Evolutionary conservation across 2,329 filamentous ascomycete species (phyloP).

Genomic region (Helotiales sp.): DNA sequence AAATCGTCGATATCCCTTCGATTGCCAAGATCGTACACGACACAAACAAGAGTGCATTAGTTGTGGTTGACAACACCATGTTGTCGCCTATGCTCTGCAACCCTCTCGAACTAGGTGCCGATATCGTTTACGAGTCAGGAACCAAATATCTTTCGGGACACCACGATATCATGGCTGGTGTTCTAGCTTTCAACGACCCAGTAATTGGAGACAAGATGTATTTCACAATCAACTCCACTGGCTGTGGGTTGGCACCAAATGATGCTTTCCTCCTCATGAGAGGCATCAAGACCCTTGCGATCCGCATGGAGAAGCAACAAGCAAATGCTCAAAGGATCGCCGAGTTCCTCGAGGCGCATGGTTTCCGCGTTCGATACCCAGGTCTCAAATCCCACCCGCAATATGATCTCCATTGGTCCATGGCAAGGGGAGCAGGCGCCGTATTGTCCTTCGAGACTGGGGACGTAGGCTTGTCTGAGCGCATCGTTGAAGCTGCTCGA

Average conservation of each 20-base stretch:
- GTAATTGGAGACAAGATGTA: slow-evolving; percentile 86
- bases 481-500: slow-evolving; percentile 90
- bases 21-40: slow-evolving; percentile 80
- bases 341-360: slow-evolving; percentile 85
- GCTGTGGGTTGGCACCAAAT: slow-evolving; percentile 91
- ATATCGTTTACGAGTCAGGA: slow-evolving; percentile 96
- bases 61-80: slow-evolving; percentile 99
- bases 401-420: slow-evolving; percentile 94
- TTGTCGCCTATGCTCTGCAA: slow-evolving; percentile 93
- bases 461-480: slow-evolving; percentile 79
- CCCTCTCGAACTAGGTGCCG: slow-evolving; percentile 90
- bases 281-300: slow-evolving; percentile 93
- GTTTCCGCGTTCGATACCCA: slow-evolving; percentile 94
- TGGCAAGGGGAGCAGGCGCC: slow-evolving; percentile 91
- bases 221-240: slow-evolving; percentile 96
- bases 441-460: slow-evolving; percentile 97
- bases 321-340: slow-evolving; percentile 89
- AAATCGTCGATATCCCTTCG: slow-evolving; percentile 88
- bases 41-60: slow-evolving; percentile 76
- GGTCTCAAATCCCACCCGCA: slow-evolving; percentile 94
- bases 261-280: slow-evolving; percentile 96
- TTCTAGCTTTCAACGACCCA: slow-evolving; percentile 87
- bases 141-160: slow-evolving; percentile 98
- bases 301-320: slow-evolving; percentile 99
- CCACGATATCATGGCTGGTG: slow-evolving; percentile 98